Conservation (phyloP, 2,329 filamentous ascomycete genomes). For the Ascochyta pisi region DNA sequence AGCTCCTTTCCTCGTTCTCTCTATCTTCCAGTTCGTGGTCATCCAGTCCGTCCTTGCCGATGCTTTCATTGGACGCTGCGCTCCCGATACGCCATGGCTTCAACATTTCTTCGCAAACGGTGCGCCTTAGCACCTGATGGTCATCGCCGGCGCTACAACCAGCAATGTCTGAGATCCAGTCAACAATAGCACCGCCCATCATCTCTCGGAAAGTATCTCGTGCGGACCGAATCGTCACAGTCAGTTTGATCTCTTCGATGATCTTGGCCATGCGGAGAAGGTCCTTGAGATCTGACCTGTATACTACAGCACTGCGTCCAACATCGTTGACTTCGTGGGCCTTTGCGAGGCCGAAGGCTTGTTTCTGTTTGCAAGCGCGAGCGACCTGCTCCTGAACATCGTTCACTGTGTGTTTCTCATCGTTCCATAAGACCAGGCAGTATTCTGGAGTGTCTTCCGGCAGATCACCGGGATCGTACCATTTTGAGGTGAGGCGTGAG, state of each 20-base stretch:
- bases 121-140: conserved; percentile 76
- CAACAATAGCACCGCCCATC: conserved; percentile 97
- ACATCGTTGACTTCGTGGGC: conserved; percentile 90
- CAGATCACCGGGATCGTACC: conserved; percentile 69
- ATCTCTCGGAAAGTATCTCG: conserved; percentile 96
- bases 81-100: conserved; percentile 88
- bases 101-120: conserved; percentile 90
- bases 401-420: conserved; percentile 95
- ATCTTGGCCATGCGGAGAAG: conserved; percentile 81
- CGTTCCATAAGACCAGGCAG: conserved; percentile 91
- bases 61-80: conserved; percentile 76
- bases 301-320: conserved; percentile 84
- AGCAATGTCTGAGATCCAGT: conserved; percentile 93
- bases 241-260: conserved; percentile 94
- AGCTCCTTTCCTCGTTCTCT: conserved; percentile 46
- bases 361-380: conserved; percentile 79
- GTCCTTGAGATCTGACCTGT: conserved; percentile 72
- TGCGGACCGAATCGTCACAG: conserved; percentile 90
- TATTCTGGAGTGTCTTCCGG: conserved; percentile 74
- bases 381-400: conserved; percentile 92
- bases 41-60: conserved; percentile 80
- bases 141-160: conserved; percentile 86
- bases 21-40: conserved; percentile 75
- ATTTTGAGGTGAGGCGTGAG: conserved; percentile 77
- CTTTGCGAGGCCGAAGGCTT: conserved; percentile 71